A percentile compares a stretch with the other conserved stretches of the same genome.
phyloP scores from a whole-genome alignment of 2,329 filamentous ascomycete species.

The Aspergillus sp. region DNA sequence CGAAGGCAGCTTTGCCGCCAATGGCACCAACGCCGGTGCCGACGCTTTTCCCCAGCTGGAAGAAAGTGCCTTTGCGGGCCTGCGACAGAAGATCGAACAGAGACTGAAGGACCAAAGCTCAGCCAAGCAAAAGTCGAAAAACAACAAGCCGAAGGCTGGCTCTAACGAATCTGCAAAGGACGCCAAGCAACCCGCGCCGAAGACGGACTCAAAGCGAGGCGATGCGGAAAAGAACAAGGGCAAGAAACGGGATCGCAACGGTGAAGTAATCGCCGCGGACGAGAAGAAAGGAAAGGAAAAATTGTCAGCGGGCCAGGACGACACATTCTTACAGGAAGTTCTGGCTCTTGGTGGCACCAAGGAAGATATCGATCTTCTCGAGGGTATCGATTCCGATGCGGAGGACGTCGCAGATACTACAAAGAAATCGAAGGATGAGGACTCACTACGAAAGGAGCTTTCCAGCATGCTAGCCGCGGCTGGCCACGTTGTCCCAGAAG shows the following conservation, averaged over 20 bases:
- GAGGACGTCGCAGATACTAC: slow-evolving; percentile 30
- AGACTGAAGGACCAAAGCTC: slow-evolving; percentile 35
- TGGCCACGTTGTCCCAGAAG: slow-evolving; percentile 35
- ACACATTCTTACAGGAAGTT: slow-evolving; percentile 44
- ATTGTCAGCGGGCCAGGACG: slow-evolving; percentile 22
- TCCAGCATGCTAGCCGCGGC: slow-evolving; percentile 35
- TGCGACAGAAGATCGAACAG: slow-evolving; percentile 43
- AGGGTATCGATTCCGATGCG: slow-evolving; percentile 44
- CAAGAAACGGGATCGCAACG: slow-evolving; percentile 48
- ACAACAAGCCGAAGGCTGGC: slow-evolving; percentile 23
- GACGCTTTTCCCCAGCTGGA: slow-evolving; percentile 34
- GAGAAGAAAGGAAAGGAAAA: slow-evolving; percentile 26
- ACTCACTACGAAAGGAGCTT: slow-evolving; percentile 42
- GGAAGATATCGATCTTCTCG: slow-evolving; percentile 49
- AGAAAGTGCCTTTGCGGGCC: slow-evolving; percentile 39
- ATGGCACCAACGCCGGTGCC: slow-evolving; percentile 19
- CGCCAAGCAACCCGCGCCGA: slow-evolving; percentile 22
- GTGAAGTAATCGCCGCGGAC: slow-evolving; percentile 41
- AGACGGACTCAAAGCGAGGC: slow-evolving; percentile 18
- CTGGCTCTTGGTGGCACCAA: slow-evolving; percentile 49
- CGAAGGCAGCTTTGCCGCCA: slow-evolving; percentile 16
- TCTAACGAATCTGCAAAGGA: slow-evolving; percentile 23
- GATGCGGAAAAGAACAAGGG: slow-evolving; percentile 28
- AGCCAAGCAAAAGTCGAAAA: slow-evolving; percentile 31
- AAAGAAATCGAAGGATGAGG: slow-evolving; percentile 29